Percentiles rank a stretch among this genome's conserved stretches.
Evolutionary conservation across 73 alveolate genomes (phyloP).

Genomic region (Diophrys appendiculata): DNA sequence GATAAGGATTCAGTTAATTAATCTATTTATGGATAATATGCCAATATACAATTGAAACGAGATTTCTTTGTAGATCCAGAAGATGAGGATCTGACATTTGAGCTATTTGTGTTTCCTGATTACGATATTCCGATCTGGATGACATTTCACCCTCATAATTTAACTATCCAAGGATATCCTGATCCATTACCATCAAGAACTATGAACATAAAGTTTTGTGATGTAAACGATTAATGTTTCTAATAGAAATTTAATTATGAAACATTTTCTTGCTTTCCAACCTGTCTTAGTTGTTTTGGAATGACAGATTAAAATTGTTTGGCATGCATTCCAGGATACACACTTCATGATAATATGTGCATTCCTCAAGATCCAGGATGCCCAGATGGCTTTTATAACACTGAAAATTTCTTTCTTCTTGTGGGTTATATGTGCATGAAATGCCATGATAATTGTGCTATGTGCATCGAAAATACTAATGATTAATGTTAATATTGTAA

Average conservation of each 20-base stretch:
- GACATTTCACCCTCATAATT: background rate
- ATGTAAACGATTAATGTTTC: background rate
- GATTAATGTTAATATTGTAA: background rate
- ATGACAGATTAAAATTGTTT: background rate
- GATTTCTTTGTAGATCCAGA: conserved; percentile 1
- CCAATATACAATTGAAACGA: background rate
- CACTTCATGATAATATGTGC: background rate
- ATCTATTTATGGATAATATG: background rate
- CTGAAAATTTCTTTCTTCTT: background rate
- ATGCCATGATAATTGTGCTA: background rate
- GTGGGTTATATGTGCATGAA: background rate
- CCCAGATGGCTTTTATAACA: background rate
- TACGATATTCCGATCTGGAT: background rate
- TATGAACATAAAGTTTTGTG: background rate
- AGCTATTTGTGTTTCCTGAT: background rate
- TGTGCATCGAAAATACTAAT: background rate
- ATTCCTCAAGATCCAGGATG: background rate
- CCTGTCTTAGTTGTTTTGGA: background rate
- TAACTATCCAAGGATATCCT: background rate
- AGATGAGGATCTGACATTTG: background rate
- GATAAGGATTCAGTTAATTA: background rate
- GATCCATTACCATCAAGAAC: background rate
- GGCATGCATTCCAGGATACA: background rate
- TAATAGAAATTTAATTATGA: no score
- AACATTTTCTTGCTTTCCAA: background rate